These are phyloP conservation scores for Candida chilensis DNA, from an alignment of 805 yeast genomes.

Conservation along the genomic window DNA sequence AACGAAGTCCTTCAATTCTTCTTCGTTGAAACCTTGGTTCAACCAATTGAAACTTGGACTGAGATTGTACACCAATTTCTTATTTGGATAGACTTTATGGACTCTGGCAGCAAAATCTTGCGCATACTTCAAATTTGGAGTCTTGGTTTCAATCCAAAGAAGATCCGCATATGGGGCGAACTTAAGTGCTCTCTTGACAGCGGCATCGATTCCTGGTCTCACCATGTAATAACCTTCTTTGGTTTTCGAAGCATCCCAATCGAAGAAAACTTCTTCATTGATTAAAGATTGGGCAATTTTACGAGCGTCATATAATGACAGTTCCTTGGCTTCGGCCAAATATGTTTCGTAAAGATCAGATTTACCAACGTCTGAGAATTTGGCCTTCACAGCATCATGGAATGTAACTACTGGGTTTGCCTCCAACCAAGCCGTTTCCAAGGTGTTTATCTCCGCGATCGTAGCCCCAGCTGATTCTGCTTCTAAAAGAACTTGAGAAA, in stretches of 20 bases:
- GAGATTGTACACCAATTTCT: constrained; percentile 50
- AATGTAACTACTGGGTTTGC: constrained; percentile 32
- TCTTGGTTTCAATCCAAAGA: constrained; percentile 56
- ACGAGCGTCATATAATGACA: constrained; percentile 13
- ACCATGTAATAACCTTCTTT: constrained; percentile 47
- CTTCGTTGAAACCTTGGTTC: constrained; percentile 41
- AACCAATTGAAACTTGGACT: constrained; percentile 57
- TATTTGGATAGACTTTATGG: constrained; percentile 37
- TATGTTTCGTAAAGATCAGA: constrained; percentile 15
- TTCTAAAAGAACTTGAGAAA: constrained; percentile 31
- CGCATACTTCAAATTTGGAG: constrained; percentile 46
- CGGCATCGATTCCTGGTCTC: constrained; percentile 40
- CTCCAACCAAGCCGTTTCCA: constrained; percentile 40
- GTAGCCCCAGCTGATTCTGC: constrained; percentile 30
- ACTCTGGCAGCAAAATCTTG: constrained; percentile 33
- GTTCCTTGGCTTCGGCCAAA: constrained; percentile 12
- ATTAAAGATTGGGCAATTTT: constrained; percentile 7
- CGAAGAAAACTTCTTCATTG: constrained; percentile 28
- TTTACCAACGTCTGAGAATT: constrained; percentile 13
- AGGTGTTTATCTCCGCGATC: constrained; percentile 17
- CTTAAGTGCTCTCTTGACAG: constrained; percentile 41
- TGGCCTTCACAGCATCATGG: constrained; percentile 36
- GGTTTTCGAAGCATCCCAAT: constrained; percentile 55
- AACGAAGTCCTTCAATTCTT: constrained; percentile 36
- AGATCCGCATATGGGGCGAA: constrained; percentile 53